A percentile compares a stretch with the other conserved stretches of the same genome.
phyloP scores from a whole-genome alignment of 805 yeast species.

The Sugiyamaella mastotermitis region DNA sequence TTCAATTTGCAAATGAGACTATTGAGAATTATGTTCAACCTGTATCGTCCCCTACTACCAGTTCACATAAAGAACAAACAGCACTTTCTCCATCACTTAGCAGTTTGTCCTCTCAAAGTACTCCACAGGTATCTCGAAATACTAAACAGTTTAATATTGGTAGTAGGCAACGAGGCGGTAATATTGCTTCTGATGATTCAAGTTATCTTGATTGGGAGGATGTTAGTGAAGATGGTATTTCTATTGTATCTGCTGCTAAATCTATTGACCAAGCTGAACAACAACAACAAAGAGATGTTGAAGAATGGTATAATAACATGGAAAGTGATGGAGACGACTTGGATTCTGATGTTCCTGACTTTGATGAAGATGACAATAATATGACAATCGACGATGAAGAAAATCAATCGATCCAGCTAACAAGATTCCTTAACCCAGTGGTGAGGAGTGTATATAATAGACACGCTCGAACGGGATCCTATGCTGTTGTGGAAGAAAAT shows the following conservation, averaged over 20 bases:
- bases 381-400: constrained; percentile 5
- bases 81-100: not conserved
- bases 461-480: constrained; percentile 6
- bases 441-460: constrained; percentile 5
- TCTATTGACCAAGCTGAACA: constrained; percentile 16
- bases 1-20: not conserved
- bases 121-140: not conserved
- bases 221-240: constrained; percentile 9
- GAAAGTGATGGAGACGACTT: constrained; percentile 22
- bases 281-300: constrained; percentile 30
- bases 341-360: constrained; percentile 14
- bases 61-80: too few species aligned
- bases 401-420: constrained; percentile 6
- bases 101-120: not conserved
- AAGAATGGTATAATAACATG: constrained; percentile 28
- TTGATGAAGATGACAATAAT: constrained; percentile 4
- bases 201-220: constrained; percentile 14
- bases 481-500: constrained; percentile 5
- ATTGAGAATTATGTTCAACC: not conserved
- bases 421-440: constrained; percentile 7
- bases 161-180: constrained; percentile 12
- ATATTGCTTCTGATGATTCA: constrained; percentile 17
- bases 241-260: constrained; percentile 7
- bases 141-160: too few species aligned
- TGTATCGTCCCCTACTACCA: not conserved